Base-by-base conservation (phyloP, 306 rosid genomes). In the Vigna unguiculata region DNA sequence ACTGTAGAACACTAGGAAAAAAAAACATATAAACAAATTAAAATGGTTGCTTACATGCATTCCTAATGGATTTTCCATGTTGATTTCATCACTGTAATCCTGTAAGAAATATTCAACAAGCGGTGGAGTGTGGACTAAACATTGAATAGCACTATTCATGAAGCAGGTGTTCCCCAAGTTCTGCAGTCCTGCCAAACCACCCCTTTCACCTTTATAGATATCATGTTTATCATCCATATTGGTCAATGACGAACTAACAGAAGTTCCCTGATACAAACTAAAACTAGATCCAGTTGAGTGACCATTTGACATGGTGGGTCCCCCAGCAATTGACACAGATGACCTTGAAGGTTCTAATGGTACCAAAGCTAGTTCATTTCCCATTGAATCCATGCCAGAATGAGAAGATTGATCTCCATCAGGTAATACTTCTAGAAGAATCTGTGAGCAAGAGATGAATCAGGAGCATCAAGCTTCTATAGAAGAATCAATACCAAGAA, bases 91-190 rank as follows among this genome's bases (percentile, higher is more conserved):
- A 19, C 81, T 80, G 84, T 96, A 96, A 85, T 96, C 97, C 89
- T 91, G 90, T 84, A 96, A 86, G 84, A 96, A 96, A 81, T 91
- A 96, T 78, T 87, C 93, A 71, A 80, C 88, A 79, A 96, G 89
- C 17, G 89, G 96, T 30, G 98, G 96, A 9, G 99, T 96, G 64
- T 96, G 99, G 78, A 91, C 98, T 80, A 96, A 85, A 85, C 99
- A 96, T 64, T 92, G 99, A 80, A 96, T 36, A 63, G 99, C 81
- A 74, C 99, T 96, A 79, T 92, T 96, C 99, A 96, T 96, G 83
- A 96, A 96, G 84, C 99, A 96, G 57, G 99, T 96, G 83, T 96
- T 96, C 55, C 99, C 99, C 69, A 96, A 87, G 86, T 96, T 96
- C 88, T 96, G 99, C 87, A 96, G 79, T 75, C 99, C 99, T 2